Evolutionary conservation across 805 yeast species (phyloP), one percentile per base, ranked within the genome.

Genomic region (Teunomyces lycoperdinae): DNA sequence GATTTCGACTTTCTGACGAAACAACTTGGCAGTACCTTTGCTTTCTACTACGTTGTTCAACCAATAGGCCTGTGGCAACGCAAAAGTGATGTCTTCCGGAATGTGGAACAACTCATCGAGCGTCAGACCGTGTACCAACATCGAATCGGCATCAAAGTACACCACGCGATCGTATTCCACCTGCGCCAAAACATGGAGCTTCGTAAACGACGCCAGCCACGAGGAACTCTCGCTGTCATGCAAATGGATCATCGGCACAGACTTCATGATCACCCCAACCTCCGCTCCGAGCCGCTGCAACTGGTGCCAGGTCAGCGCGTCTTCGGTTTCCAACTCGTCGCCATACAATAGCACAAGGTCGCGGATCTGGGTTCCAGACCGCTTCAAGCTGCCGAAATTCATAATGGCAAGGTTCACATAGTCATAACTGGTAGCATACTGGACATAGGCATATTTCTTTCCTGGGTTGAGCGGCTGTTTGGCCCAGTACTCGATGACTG

Each of bases 61-160:
- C 73, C 73, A 68, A 51, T 67, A 68, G 3, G 72, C 73, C 46
- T 63, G 69, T 5, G 73, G 72, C 45, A 66, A 53, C 9, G 68
- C 68, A 27, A 59, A 52, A 9, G 58, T 55, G 11, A 65, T 50
- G 5, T 60, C 58, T 11, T 46, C 43, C 0, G 69, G 68, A 3
- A 67, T 38, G 14, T 50, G 50, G 45, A 67, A 67, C n/a, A 68
- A 50, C 49, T 68, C 72, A 46, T 68, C 69, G 26, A 66, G 49
- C 36, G 71, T 61, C 38, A 27, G 48, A 43, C 38, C 43, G 11
- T 42, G 61, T 8, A 60, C 59, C 10, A 81, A 54, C 53, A 71
- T 61, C 2, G 83, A 74, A 63, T 83, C 88, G 8, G 83, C 72
- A 59, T 84, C 89, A 55, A 84, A 61, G 58, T 74, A 82, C 10